Conservation (phyloP, 2,329 filamentous ascomycete genomes). For the Alternaria solani region DNA sequence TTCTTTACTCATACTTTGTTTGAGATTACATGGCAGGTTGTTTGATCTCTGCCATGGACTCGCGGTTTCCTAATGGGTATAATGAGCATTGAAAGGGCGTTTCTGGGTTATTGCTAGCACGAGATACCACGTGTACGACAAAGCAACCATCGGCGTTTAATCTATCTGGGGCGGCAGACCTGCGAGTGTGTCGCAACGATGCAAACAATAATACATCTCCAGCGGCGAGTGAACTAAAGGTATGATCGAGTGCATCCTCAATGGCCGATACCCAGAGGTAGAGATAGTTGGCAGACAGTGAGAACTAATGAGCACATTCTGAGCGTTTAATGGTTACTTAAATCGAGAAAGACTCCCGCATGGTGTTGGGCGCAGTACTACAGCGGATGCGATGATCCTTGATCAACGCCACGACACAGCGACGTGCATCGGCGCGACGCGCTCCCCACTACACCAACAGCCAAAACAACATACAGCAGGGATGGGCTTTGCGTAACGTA, state of each 20-base stretch:
- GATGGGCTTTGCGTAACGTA: not conserved
- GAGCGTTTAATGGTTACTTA: not conserved
- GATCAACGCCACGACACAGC: not conserved
- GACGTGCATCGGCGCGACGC: not conserved
- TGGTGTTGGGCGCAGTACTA: not conserved
- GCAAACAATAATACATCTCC: not conserved
- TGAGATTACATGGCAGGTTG: not conserved
- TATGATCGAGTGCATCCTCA: not conserved
- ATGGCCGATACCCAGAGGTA: not conserved
- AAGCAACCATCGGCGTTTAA: not conserved
- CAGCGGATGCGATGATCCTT: not conserved
- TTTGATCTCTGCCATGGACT: not conserved
- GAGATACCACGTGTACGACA: conserved; percentile 7
- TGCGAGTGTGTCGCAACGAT: not conserved
- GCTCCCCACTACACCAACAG: not conserved
- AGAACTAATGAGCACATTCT: conserved; percentile 8
- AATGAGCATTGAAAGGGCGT: conserved; percentile 3
- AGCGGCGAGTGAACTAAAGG: not conserved
- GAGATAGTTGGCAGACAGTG: not conserved
- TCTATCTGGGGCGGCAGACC: not conserved
- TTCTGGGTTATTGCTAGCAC: not conserved
- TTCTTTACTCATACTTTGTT: not conserved
- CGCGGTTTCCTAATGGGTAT: not conserved
- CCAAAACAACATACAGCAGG: not conserved
- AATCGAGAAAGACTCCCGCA: not conserved